Conservation (phyloP, 2,329 filamentous ascomycete genomes). For the Alternaria ventricosa region DNA sequence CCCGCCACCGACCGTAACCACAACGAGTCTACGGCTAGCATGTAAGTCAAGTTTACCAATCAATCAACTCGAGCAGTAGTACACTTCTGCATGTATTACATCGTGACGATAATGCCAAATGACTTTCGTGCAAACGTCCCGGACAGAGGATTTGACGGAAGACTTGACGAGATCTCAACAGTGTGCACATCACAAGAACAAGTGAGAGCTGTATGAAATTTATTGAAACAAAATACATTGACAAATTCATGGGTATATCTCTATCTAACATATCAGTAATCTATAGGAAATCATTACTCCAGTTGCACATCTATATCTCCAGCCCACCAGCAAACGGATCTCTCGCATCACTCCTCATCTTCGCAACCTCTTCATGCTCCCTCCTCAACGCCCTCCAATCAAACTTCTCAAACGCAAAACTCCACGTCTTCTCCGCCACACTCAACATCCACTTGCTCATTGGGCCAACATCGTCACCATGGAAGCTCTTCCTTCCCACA, state of each 20-base stretch:
- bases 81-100: background rate
- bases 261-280: background rate
- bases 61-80: background rate
- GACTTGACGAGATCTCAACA: background rate
- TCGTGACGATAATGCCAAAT: background rate
- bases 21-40: background rate
- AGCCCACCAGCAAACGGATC: background rate
- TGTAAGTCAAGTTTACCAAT: background rate
- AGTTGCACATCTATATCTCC: background rate
- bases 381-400: constrained; percentile 31
- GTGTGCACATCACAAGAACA: background rate
- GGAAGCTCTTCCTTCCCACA: constrained; percentile 51
- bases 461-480: constrained; percentile 35
- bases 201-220: too few relatives aligned
- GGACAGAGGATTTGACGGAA: background rate
- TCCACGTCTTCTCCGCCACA: constrained; percentile 49
- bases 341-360: constrained; percentile 1
- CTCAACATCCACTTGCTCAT: constrained; percentile 38
- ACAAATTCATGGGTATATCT: constrained; percentile 3
- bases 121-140: background rate
- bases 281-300: background rate
- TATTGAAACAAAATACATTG: background rate
- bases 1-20: background rate
- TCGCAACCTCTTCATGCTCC: constrained; percentile 36
- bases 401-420: constrained; percentile 48